Base-by-base conservation (phyloP, 1,139 yeast species). In the Wickerhamomyces sp. region DNA sequence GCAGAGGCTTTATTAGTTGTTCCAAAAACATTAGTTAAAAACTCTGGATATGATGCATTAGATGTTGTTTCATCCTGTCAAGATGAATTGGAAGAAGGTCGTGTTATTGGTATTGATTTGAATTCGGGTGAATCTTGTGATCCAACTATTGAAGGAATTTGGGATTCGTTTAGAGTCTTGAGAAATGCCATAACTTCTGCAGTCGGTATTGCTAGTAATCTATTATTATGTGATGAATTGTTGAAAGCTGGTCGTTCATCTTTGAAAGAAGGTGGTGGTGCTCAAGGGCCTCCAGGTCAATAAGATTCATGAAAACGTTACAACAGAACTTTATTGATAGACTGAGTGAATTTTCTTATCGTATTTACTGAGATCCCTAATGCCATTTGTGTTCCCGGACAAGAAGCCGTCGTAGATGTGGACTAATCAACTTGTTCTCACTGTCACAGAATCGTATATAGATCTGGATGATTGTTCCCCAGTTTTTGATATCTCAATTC, bases 221-320 rank as follows among this genome's bases (percentile, higher is more conserved):
- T 94, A 59, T 75, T 94, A 56, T 75, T 93, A 53, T 93, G 99
- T 71, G 99, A 94, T 68, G 99, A 94, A 69, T 76, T 94, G 57
- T 76, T 94, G 63, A 90, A 93, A 71, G 99, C 99, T 7, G 99
- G 99, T 43, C 81, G 95, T 60, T 86, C 95, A 14, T 84, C 95
- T 27, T 75, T 91, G 69, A 90, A 90, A 66, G 84, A 81, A 58
- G 71, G 67, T 36, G 65, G 64, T 40, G 65, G 42, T 18, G 23
- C 23, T 30, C 53, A 44, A 26, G 69, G 65, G 34, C 50, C 47
- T 37, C 49, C 48, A 14, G 48, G 46, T 43, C 53, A 48, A 48
- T 51, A 49, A 37, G 33, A 18, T 18, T 18, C 3, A 18, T 18
- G 23, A 18, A 18, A 18, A 18, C 23, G 23, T 18, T 18, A 18